phyloP scores from a whole-genome alignment of 352 stramenopile species.

The Phytophthora fragariaefolia region DNA sequence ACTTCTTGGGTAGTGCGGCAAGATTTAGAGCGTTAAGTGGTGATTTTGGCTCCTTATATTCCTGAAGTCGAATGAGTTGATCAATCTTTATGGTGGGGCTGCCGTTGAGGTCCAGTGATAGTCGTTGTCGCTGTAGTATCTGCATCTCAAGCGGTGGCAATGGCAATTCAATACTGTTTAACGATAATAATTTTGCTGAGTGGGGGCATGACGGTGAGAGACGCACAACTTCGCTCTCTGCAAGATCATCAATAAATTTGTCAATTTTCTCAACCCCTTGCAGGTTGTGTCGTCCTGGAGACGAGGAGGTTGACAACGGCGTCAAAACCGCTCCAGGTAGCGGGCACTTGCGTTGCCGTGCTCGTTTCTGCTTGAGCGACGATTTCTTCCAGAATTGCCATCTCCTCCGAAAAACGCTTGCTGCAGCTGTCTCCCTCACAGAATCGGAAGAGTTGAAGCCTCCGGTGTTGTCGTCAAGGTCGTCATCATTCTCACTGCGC shows the following conservation, averaged over 20 bases:
- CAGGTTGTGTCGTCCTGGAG: constrained; percentile 10
- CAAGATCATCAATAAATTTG: constrained; percentile 20
- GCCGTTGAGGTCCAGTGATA: constrained; percentile 46
- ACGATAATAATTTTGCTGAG: background rate
- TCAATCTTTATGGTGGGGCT: constrained; percentile 39
- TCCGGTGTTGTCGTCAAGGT: constrained; percentile 1
- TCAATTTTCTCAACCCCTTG: constrained; percentile 4
- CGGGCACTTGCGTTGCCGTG: constrained; percentile 25
- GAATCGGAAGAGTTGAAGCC: constrained; percentile 6
- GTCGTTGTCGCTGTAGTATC: constrained; percentile 49
- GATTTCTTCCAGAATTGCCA: constrained; percentile 36
- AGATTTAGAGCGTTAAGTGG: constrained; percentile 51
- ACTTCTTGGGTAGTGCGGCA: constrained; percentile 56
- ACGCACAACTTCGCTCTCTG: constrained; percentile 7
- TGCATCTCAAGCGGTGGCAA: constrained; percentile 48
- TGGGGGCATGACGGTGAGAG: background rate
- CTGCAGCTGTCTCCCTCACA: constrained; percentile 12
- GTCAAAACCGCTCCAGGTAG: constrained; percentile 15
- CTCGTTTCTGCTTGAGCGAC: constrained; percentile 14
- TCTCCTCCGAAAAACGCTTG: constrained; percentile 23
- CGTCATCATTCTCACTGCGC: constrained; percentile 38
- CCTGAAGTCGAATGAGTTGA: constrained; percentile 61
- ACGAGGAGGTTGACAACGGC: constrained; percentile 14
- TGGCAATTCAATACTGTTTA: constrained; percentile 3
- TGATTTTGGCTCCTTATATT: constrained; percentile 27